A percentile compares a stretch with the other conserved stretches of the same genome.
These are phyloP conservation scores for Peterozyma toletana DNA, from an alignment of 805 yeast species.

Conservation along the genomic window DNA sequence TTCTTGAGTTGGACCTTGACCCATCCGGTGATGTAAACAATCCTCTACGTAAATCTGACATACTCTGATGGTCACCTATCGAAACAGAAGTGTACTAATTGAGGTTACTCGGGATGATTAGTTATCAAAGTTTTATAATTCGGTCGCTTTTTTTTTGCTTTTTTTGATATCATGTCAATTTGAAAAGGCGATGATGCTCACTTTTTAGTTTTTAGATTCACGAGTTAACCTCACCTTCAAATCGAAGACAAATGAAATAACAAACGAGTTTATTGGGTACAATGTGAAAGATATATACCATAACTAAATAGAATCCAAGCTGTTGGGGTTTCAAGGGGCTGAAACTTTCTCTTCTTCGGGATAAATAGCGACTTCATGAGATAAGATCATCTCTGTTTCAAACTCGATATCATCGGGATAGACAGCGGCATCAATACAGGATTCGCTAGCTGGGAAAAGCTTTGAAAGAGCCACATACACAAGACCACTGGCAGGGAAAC, in stretches of 20 bases:
- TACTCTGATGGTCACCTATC: not conserved
- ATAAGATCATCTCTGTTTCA: not conserved
- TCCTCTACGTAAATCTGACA: conserved; percentile 8
- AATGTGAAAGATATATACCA: too few species aligned
- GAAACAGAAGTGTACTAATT: too few species aligned
- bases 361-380: conserved; percentile 1
- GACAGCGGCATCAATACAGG: conserved; percentile 5
- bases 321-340: conserved; percentile 7
- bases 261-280: too few species aligned
- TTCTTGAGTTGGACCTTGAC: conserved; percentile 3
- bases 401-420: conserved; percentile 8
- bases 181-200: too few species aligned
- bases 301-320: too few species aligned
- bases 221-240: too few species aligned
- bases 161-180: too few species aligned
- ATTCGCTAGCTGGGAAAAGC: conserved; percentile 16
- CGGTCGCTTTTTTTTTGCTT: too few species aligned
- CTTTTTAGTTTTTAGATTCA: too few species aligned
- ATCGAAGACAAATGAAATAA: too few species aligned
- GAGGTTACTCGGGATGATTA: too few species aligned
- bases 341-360: not conserved
- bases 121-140: too few species aligned
- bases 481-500: conserved; percentile 19
- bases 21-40: conserved; percentile 7
- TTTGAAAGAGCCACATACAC: conserved; percentile 17